Evolutionary conservation across 352 stramenopile genomes (phyloP), one percentile per base, ranked within the genome.

Genomic region (Peronospora tabacina): DNA sequence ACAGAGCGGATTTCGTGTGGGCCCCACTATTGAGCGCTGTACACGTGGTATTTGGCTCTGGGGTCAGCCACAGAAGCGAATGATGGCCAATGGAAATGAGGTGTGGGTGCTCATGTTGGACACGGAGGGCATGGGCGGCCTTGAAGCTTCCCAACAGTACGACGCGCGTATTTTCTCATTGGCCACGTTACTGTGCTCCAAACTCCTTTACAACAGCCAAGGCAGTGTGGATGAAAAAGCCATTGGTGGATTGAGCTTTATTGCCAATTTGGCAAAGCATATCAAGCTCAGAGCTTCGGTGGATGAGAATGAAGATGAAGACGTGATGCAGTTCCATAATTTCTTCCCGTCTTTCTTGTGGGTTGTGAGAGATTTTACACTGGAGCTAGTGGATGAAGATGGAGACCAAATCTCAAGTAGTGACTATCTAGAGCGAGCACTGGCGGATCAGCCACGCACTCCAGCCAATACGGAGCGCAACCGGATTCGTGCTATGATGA

Each of bases 291-390:
- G 64, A 38, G 63, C 74, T 1, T 73, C 86, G 11, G 45, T 53
- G 10, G 44, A 52, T 2, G 47, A 65, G 29, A 47, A 37, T 11
- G 62, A 61, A 19, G 67, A 84, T 37, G 72, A 83, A 30, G 75
- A 89, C 32, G 66, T 78, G 16, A 74, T 72, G 66, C 72, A 90
- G 58, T 82, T 90, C 39, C 75, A 87, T 61, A 75, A 70, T 33
- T 93, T 94, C 54, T 93, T 95, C 56, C 85, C 85, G 43, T 88
- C 75, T 8, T 95, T 95, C 54, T 57, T 90, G 20, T 95, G 85
- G 85, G 69, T 95, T 37, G 78, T 95, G 20, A 75, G 85, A 44
- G 85, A 95, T 46, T 95, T 95, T 46, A 86, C 85, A 20, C 64
- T 95, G 10, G 75, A 93, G 43, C 66, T 95, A 8, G 75, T 91